Evolutionary conservation across 108 stramenopile species (phyloP).

Genomic region (Pseudonitzschia pungens): DNA sequence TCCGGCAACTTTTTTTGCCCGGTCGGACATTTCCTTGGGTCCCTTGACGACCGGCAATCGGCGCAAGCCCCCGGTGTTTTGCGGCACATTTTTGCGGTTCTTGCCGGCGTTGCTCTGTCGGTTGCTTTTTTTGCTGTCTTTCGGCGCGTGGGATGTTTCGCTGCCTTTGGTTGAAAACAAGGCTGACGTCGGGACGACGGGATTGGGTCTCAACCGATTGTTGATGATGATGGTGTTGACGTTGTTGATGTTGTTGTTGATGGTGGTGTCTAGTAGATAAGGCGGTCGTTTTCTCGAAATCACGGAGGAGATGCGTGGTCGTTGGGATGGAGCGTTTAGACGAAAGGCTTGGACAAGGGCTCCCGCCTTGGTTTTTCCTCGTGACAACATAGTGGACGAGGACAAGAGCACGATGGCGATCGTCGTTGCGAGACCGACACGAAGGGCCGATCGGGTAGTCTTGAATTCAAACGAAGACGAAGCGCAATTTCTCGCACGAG

Average conservation of each 20-base stretch:
- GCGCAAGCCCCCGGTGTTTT: constrained; percentile 74
- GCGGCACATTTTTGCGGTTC: neutral
- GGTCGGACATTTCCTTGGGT: constrained; percentile 64
- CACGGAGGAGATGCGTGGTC: neutral
- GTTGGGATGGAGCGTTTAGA: neutral
- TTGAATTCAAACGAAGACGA: neutral
- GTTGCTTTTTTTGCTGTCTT: neutral
- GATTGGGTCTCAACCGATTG: neutral
- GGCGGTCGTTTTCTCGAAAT: neutral
- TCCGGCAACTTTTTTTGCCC: constrained; percentile 45
- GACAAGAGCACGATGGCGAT: neutral
- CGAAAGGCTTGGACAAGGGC: constrained; percentile 7
- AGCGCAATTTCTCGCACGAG: neutral
- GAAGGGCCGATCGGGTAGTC: neutral
- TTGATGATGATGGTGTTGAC: too few species aligned
- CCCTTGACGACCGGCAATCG: constrained; percentile 74
- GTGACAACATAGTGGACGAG: neutral
- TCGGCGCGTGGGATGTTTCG: neutral
- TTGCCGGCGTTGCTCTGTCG: neutral
- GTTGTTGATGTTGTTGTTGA: neutral
- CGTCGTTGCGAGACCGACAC: neutral
- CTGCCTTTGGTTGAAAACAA: constrained; percentile 3
- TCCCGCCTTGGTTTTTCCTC: neutral
- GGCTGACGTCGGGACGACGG: constrained; percentile 1
- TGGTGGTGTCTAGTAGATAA: neutral